Conservation (phyloP, 257 asterid genomes). For the Capsicum rhomboideum region DNA sequence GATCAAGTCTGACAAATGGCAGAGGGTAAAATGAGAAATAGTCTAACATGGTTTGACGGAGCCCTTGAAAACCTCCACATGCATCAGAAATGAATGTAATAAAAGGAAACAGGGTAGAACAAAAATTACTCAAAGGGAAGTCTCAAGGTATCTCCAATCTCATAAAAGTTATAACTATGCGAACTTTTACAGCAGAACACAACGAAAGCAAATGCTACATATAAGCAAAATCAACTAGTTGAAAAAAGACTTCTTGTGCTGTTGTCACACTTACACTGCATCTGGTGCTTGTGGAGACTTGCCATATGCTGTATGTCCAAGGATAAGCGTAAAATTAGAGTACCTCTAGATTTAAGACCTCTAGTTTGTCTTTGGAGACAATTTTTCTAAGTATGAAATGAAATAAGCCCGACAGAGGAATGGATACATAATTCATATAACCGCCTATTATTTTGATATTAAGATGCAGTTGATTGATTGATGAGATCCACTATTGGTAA, state of each 20-base stretch:
- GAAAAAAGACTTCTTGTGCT: background rate
- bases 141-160: background rate
- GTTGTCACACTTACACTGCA: background rate
- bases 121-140: background rate
- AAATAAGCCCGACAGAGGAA: background rate
- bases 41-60: background rate
- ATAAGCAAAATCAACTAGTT: background rate
- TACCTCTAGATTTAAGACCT: background rate
- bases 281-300: background rate
- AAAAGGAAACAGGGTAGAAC: background rate
- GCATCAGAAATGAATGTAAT: background rate
- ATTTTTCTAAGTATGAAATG: background rate
- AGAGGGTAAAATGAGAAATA: background rate
- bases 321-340: background rate
- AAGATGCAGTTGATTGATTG: background rate
- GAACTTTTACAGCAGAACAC: background rate
- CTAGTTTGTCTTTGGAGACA: background rate
- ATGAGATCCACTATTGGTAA: background rate
- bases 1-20: background rate
- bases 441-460: background rate
- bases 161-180: background rate
- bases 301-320: background rate
- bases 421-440: background rate
- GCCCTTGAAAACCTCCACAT: background rate
- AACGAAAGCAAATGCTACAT: background rate